Conservation (phyloP, 495 filamentous ascomycete genomes). For the Wilcoxina mikolae region DNA sequence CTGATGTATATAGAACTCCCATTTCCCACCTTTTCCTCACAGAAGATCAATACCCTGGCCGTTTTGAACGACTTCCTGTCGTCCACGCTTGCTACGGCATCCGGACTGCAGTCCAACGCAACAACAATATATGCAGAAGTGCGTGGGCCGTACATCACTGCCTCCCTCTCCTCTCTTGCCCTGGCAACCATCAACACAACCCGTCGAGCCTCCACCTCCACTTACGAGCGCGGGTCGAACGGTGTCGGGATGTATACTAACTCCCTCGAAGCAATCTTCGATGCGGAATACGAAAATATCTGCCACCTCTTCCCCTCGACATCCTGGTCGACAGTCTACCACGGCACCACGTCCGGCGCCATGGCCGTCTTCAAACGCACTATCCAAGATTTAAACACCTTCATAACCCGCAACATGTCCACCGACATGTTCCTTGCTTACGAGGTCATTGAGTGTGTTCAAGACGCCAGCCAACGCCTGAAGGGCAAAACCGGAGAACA, state of each 20-base stretch:
- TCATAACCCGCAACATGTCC: constrained; percentile 69
- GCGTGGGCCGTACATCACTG: constrained; percentile 66
- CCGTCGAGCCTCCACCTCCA: constrained; percentile 48
- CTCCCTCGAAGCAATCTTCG: constrained; percentile 70
- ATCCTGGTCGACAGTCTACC: constrained; percentile 64
- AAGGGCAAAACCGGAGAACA: constrained; percentile 73
- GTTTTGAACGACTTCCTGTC: constrained; percentile 44
- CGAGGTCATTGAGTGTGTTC: constrained; percentile 88
- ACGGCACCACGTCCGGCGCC: constrained; percentile 57
- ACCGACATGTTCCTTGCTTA: constrained; percentile 95
- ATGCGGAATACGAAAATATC: constrained; percentile 78
- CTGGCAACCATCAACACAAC: constrained; percentile 70
- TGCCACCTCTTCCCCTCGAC: constrained; percentile 67
- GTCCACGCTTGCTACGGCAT: constrained; percentile 37
- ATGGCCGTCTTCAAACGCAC: constrained; percentile 74
- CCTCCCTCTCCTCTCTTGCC: constrained; percentile 69
- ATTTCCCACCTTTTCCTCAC: constrained; percentile 47
- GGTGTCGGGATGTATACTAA: constrained; percentile 82
- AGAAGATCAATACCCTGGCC: constrained; percentile 42
- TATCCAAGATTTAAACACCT: constrained; percentile 71
- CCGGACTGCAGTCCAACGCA: constrained; percentile 39
- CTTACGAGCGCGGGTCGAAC: constrained; percentile 80
- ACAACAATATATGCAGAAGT: constrained; percentile 71
- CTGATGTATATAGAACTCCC: constrained; percentile 39
- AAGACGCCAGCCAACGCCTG: constrained; percentile 59